phyloP scores from a whole-genome alignment of 1,284 basidiomycete species.

The Trichosporon sp. region DNA sequence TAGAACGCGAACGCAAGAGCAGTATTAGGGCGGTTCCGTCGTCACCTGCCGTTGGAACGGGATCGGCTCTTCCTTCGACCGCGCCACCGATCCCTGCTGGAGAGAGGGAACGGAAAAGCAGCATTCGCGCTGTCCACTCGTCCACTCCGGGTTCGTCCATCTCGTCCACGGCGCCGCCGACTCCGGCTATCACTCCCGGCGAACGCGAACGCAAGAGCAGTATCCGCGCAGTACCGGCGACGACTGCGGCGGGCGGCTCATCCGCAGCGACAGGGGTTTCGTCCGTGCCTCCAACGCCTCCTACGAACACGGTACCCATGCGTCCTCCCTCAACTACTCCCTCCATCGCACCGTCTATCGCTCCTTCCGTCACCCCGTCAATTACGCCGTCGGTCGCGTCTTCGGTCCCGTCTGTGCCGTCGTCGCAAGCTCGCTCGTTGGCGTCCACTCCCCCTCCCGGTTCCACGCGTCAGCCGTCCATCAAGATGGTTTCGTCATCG shows the following conservation, averaged over 20 bases:
- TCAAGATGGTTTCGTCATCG: constrained; percentile 1
- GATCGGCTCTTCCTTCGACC: not conserved
- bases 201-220: constrained; percentile 2
- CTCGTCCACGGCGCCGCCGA: not conserved
- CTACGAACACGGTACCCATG: not conserved
- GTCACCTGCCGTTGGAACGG: not conserved
- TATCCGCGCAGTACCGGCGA: not conserved
- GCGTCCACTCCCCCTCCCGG: not conserved
- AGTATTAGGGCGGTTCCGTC: not conserved
- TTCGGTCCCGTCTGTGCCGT: not conserved
- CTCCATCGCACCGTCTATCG: not conserved
- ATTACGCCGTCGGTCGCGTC: not conserved
- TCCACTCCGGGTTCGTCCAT: not conserved
- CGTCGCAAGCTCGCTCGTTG: not conserved
- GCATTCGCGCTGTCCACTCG: not conserved
- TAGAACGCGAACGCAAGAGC: not conserved
- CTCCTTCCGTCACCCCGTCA: not conserved
- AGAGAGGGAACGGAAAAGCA: constrained; percentile 1
- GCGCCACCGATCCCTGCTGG: not conserved
- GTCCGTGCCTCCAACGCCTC: constrained; percentile 1
- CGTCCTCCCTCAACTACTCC: not conserved
- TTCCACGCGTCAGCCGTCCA: not conserved
- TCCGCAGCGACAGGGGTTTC: not conserved
- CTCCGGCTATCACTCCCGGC: not conserved
- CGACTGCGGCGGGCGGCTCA: not conserved